Evolutionary conservation across 192 early-diverging fungal genomes (phyloP), one percentile per base, ranked within the genome.

Genomic region (Jimgerdemannia lactiflua): DNA sequence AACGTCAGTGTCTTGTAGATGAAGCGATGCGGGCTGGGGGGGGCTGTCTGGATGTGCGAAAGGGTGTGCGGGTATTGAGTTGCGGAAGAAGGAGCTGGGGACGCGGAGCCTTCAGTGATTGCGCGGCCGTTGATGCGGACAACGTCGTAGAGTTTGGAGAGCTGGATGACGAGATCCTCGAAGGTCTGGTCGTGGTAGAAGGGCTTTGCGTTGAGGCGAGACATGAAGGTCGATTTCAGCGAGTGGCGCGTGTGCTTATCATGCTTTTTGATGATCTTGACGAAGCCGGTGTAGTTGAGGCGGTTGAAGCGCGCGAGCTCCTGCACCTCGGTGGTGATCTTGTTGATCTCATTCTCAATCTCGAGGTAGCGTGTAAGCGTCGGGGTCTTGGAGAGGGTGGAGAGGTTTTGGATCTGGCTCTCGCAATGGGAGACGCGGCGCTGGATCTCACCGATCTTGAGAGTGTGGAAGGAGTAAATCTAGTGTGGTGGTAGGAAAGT

Each of bases 261-360:
- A 82, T 99, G 98, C 85, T 99, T 99, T 84, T 99, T 99, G 80
- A 99, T 88, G 77, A 98, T 98, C 88, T 97, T 93, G 49, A 92
- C 84, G 71, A 95, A 93, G 39, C 91, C 94, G 9, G 94, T 92
- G 80, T 93, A 95, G 86, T 95, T 95, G 75, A 93, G 85, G 14
- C 93, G 85, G 11, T 89, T 89, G 74, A 88, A 95, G 74, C 90
- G 91, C 54, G 93, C 88, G 65, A 95, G 80, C 78, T 92, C 90
- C 74, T 94, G 93, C 42, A 94, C 87, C 59, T 93, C 94, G 74
- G 89, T 86, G 10, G 93, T 91, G 72, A 95, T 93, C 41, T 85
- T 78, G 74, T 93, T 87, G 75, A 95, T 93, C 59, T 87, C 80
- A 64, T 81, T 73, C 80, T 92, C 88, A 72, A 90, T 82, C 41